These are phyloP conservation scores for Triticum monococcum DNA, from an alignment of 176 grass and related monocot genomes.

Conservation along the genomic window DNA sequence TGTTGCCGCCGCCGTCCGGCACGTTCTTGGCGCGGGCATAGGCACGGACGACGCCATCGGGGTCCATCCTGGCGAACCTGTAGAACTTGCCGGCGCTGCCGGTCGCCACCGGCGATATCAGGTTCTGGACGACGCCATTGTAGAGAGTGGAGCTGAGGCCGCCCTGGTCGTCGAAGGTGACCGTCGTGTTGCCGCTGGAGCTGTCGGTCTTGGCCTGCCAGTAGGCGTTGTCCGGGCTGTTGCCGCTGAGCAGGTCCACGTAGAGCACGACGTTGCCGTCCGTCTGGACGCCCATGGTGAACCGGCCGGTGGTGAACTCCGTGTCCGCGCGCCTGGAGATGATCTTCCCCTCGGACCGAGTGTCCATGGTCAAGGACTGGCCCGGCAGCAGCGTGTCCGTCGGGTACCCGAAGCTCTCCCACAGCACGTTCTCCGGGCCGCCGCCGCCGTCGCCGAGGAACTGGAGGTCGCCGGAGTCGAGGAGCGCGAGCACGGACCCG, in stretches of 20 bases:
- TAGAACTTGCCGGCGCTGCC: neutral
- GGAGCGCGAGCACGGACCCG: conserved; percentile 3
- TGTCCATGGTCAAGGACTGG: neutral
- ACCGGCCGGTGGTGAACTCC: conserved; percentile 36
- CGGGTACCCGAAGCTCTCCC: conserved; percentile 27
- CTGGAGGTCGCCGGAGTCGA: conserved; percentile 39
- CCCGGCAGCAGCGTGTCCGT: conserved; percentile 40
- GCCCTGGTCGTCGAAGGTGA: neutral
- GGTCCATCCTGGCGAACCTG: conserved; percentile 17
- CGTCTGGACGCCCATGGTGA: conserved; percentile 32
- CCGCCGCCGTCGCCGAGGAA: neutral
- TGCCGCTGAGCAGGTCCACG: neutral
- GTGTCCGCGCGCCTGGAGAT: conserved; percentile 23
- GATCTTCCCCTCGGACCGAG: neutral
- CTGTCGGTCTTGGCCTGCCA: neutral
- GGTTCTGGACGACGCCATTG: neutral
- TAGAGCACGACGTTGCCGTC: conserved; percentile 47
- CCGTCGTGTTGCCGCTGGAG: neutral
- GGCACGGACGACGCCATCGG: conserved; percentile 29
- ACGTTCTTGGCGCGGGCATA: neutral
- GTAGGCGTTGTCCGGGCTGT: conserved; percentile 17
- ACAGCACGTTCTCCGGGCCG: neutral
- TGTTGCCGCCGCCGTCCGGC: neutral
- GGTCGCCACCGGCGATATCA: neutral
- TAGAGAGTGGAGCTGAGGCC: conserved; percentile 3